Evolutionary conservation across 1,284 basidiomycete species (phyloP).

Genomic region (Tremellales sp.): DNA sequence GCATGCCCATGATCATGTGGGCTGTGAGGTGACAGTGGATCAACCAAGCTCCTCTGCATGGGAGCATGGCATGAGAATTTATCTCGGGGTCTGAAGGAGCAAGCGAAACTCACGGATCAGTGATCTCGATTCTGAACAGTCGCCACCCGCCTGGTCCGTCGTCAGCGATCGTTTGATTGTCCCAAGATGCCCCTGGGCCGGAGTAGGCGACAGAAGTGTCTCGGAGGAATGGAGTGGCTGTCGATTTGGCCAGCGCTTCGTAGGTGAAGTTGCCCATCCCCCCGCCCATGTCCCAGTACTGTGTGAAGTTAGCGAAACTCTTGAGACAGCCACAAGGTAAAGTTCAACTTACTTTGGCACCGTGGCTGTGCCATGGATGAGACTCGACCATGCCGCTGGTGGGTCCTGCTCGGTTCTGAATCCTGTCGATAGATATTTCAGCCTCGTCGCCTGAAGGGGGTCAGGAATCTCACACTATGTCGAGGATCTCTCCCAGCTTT

Average conservation of each 20-base stretch:
- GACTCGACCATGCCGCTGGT: conserved; percentile 9
- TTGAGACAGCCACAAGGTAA: neutral
- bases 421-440: too few relatives aligned
- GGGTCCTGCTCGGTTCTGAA: conserved; percentile 6
- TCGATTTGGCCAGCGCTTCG: conserved; percentile 2
- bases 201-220: conserved; percentile 12
- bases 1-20: conserved; percentile 16
- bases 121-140: conserved; percentile 10
- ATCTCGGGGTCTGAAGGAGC: too few relatives aligned
- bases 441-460: neutral
- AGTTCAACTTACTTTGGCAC: conserved; percentile 6
- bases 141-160: conserved; percentile 9
- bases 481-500: conserved; percentile 10
- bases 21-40: conserved; percentile 13
- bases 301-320: neutral
- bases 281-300: conserved; percentile 17
- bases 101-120: conserved; percentile 7
- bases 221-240: conserved; percentile 6
- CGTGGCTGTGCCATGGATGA: conserved; percentile 15
- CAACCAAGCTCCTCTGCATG: conserved; percentile 8
- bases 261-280: conserved; percentile 13
- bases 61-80: neutral
- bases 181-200: conserved; percentile 11
- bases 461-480: conserved; percentile 5
- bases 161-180: neutral